Conservation (phyloP, 2,329 filamentous ascomycete species). For the Pestalotiopsis sp. region DNA sequence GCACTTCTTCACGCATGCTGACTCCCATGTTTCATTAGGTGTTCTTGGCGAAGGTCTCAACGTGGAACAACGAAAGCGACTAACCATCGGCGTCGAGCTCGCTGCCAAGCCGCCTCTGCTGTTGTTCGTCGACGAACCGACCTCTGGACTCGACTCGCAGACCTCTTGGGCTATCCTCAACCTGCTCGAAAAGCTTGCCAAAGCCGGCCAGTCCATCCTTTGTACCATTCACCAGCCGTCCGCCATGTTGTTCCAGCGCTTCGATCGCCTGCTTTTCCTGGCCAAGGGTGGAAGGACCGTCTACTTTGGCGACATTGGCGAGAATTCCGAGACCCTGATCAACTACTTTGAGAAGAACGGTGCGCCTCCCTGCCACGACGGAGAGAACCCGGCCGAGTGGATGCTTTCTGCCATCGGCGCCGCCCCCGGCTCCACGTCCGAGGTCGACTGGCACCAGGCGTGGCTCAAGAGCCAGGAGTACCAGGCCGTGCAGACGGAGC, state of each 20-base stretch:
- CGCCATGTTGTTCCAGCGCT: constrained; percentile 38
- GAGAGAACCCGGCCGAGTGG: constrained; percentile 65
- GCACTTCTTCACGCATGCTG: neutral
- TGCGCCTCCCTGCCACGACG: constrained; percentile 46
- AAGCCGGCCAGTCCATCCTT: constrained; percentile 40
- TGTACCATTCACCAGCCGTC: constrained; percentile 46
- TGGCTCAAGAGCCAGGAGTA: constrained; percentile 47
- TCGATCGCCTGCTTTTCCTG: constrained; percentile 55
- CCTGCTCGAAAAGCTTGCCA: constrained; percentile 63
- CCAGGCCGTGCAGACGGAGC: constrained; percentile 53
- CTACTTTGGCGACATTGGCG: constrained; percentile 57
- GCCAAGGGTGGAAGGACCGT: constrained; percentile 54
- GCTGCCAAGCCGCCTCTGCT: constrained; percentile 70
- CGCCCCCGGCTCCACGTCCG: constrained; percentile 48
- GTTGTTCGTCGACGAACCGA: constrained; percentile 76
- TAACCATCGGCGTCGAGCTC: constrained; percentile 76
- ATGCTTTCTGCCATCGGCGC: constrained; percentile 47
- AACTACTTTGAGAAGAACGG: constrained; percentile 61
- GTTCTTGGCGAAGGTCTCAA: constrained; percentile 47
- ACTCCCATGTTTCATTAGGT: neutral
- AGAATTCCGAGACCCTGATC: constrained; percentile 45
- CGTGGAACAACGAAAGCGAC: constrained; percentile 46
- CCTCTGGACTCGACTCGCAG: constrained; percentile 72
- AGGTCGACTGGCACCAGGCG: constrained; percentile 64
- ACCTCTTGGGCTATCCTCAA: constrained; percentile 71